Percentiles rank a stretch among this genome's conserved stretches.
Evolutionary conservation across 371 early-diverging fungal genomes (phyloP).

Genomic region (Capillidium heterosporum): DNA sequence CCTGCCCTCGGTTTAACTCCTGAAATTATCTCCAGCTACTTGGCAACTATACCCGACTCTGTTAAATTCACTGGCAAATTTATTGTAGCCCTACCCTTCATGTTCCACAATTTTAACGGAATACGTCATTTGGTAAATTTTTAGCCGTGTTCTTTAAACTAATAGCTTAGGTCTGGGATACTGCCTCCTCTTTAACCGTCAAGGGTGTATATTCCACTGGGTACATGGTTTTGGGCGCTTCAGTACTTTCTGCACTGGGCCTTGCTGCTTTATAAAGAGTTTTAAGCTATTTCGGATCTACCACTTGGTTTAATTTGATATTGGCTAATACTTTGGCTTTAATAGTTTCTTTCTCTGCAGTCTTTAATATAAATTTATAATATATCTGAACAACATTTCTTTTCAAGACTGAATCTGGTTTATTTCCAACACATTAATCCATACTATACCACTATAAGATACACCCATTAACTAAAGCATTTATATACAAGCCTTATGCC

Average conservation of each 20-base stretch:
- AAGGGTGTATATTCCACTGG: constrained; percentile 71
- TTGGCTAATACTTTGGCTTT: no score
- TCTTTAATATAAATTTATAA: no score
- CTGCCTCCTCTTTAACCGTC: constrained; percentile 37
- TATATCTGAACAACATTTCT: no score
- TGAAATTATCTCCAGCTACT: constrained; percentile 29
- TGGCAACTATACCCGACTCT: constrained; percentile 29
- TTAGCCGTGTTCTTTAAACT: neutral
- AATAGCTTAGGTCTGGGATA: constrained; percentile 58
- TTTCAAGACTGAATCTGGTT: no score
- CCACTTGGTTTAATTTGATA: no score
- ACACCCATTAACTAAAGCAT: no score
- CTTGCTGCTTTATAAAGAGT: constrained; percentile 12
- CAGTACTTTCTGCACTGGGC: constrained; percentile 14
- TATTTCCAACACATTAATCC: no score
- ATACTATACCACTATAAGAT: no score
- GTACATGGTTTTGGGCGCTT: constrained; percentile 50
- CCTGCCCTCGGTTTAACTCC: constrained; percentile 36
- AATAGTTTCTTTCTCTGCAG: no score
- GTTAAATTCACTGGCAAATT: constrained; percentile 40
- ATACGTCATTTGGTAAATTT: constrained; percentile 64
- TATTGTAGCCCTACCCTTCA: constrained; percentile 45
- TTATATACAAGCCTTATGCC: no score
- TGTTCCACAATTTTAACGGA: constrained; percentile 76
- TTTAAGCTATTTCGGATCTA: no score